A percentile compares a stretch with the other conserved stretches of the same genome.
phyloP scores from a whole-genome alignment of 1,284 basidiomycete genomes.

The Cronartium quercuum region DNA sequence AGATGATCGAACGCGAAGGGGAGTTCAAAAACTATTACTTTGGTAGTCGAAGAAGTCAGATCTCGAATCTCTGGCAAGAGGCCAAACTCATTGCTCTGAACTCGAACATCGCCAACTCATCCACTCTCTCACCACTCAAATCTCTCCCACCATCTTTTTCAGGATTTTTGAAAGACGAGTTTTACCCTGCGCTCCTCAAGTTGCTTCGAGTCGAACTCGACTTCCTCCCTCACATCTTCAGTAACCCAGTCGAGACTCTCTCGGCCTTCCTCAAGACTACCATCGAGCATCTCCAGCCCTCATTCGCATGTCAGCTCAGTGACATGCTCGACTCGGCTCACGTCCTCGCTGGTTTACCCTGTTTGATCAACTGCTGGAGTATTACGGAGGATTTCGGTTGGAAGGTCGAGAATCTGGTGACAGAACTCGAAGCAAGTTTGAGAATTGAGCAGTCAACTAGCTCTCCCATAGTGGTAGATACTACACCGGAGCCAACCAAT shows the following conservation, averaged over 20 bases:
- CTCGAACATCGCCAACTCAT: slow-evolving; percentile 40
- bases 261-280: slow-evolving; percentile 73
- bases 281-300: slow-evolving; percentile 68
- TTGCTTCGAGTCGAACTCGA: slow-evolving; percentile 66
- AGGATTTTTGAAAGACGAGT: slow-evolving; percentile 62
- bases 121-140: slow-evolving; percentile 1
- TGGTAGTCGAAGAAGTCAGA: slow-evolving; percentile 62
- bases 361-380: slow-evolving; percentile 27
- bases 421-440: slow-evolving; percentile 46
- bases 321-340: slow-evolving; percentile 59
- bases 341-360: slow-evolving; percentile 47
- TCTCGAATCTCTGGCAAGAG: slow-evolving; percentile 64
- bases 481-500: slow-evolving; percentile 58
- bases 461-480: slow-evolving; percentile 65
- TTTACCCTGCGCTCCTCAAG: slow-evolving; percentile 63
- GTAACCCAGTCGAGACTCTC: slow-evolving; percentile 65
- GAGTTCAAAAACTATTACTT: slow-evolving; percentile 92
- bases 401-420: slow-evolving; percentile 44
- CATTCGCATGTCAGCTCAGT: slow-evolving; percentile 67
- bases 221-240: slow-evolving; percentile 72
- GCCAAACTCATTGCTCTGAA: slow-evolving; percentile 44
- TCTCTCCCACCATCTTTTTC: slow-evolving; percentile 52
- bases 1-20: slow-evolving; percentile 75
- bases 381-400: slow-evolving; percentile 17
- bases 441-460: slow-evolving; percentile 47